Conservation (phyloP, 1,284 basidiomycete species). For the Cutaneotrichosporon dermatis region DNA sequence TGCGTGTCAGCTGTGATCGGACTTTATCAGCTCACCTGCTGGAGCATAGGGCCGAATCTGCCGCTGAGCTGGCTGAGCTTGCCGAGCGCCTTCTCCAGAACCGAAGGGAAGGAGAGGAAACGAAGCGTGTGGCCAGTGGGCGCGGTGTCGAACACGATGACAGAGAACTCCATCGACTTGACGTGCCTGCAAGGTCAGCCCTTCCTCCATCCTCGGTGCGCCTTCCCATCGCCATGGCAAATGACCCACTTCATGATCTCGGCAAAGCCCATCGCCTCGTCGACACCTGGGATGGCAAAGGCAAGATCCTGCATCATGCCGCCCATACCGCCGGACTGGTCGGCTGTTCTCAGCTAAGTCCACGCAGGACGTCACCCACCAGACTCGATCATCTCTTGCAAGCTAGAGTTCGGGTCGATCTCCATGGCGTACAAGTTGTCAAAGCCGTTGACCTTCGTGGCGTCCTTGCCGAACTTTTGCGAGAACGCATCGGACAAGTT, state of each 20-base stretch:
- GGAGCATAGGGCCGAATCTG: slow-evolving; percentile 94
- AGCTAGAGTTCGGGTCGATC: slow-evolving; percentile 93
- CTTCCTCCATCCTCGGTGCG: too few species aligned
- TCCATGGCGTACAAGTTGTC: slow-evolving; percentile 98
- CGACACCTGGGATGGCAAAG: slow-evolving; percentile 97
- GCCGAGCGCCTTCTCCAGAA: slow-evolving; percentile 93
- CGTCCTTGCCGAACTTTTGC: slow-evolving; percentile 99
- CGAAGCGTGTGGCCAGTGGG: slow-evolving; percentile 97
- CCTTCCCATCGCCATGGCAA: slow-evolving; percentile 48
- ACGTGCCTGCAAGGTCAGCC: slow-evolving; percentile 58
- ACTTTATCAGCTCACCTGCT: slow-evolving; percentile 57
- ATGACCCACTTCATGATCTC: slow-evolving; percentile 84
- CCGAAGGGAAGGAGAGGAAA: slow-evolving; percentile 95
- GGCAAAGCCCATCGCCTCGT: slow-evolving; percentile 99
- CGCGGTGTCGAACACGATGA: slow-evolving; percentile 98
- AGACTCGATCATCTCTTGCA: slow-evolving; percentile 98
- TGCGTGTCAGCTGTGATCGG: slow-evolving; percentile 36
- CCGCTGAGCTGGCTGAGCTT: slow-evolving; percentile 89
- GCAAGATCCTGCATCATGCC: slow-evolving; percentile 99
- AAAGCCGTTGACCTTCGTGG: slow-evolving; percentile 98
- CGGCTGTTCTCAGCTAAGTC: slow-evolving; percentile 55
- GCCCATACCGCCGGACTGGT: slow-evolving; percentile 86
- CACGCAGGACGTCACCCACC: slow-evolving; percentile 56
- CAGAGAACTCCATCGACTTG: slow-evolving; percentile 99
- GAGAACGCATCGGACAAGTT: slow-evolving; percentile 98